A percentile compares a stretch with the other conserved stretches of the same genome.
Conservation (phyloP, 768 basidiomycete genomes). For the Ramaria sp. region DNA sequence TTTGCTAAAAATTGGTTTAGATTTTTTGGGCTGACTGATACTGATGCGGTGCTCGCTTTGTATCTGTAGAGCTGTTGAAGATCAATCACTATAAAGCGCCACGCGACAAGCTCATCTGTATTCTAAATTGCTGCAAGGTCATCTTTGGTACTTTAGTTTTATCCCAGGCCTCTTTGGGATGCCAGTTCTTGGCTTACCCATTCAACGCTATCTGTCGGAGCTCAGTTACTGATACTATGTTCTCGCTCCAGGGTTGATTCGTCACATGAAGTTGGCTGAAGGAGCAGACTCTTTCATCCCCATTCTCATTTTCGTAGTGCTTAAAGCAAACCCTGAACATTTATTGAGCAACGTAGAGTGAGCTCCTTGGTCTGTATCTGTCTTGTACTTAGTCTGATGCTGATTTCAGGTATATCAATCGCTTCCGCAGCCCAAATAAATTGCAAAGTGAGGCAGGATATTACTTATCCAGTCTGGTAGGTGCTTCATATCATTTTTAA, state of each 20-base stretch:
- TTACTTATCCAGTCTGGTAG: slow-evolving; percentile 87
- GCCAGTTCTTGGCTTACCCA: background rate
- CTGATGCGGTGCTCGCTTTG: background rate
- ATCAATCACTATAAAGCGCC: slow-evolving; percentile 99
- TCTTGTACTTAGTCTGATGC: background rate
- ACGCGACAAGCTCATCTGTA: slow-evolving; percentile 94
- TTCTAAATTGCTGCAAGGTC: slow-evolving; percentile 96
- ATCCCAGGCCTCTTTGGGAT: background rate
- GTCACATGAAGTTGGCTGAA: slow-evolving; percentile 75
- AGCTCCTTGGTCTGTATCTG: slow-evolving; percentile 18
- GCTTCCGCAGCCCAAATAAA: slow-evolving; percentile 84
- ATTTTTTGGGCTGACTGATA: background rate
- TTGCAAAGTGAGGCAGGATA: slow-evolving; percentile 94
- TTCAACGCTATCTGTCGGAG: slow-evolving; percentile 2
- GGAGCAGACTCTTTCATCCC: slow-evolving; percentile 94
- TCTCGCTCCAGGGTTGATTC: slow-evolving; percentile 58
- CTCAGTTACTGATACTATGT: slow-evolving; percentile 2
- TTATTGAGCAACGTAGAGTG: slow-evolving; percentile 94
- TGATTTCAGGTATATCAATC: slow-evolving; percentile 72
- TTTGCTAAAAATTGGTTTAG: slow-evolving; percentile 19
- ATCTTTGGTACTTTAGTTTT: slow-evolving; percentile 65
- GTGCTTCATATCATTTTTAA: background rate
- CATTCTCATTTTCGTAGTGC: slow-evolving; percentile 84
- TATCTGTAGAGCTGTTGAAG: slow-evolving; percentile 69
- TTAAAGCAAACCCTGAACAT: slow-evolving; percentile 90